These are phyloP conservation scores for Epichloe gansuensis DNA, from an alignment of 2,329 filamentous ascomycete species.

Conservation along the genomic window DNA sequence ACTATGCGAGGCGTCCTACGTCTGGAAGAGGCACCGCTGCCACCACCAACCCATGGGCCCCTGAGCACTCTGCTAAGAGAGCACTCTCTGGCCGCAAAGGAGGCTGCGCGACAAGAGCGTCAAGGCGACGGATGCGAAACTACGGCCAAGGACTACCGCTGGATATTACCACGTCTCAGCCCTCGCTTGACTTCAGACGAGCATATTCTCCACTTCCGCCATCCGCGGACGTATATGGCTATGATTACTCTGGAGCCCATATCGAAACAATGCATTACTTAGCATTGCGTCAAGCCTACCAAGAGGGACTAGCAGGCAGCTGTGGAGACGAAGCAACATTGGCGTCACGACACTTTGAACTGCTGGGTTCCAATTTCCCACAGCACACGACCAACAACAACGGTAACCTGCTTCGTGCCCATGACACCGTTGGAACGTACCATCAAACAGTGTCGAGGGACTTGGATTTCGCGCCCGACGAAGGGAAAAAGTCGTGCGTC, in stretches of 20 bases:
- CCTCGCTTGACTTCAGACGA: neutral
- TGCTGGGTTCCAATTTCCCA: neutral
- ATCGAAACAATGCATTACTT: neutral
- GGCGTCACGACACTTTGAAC: neutral
- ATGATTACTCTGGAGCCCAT: neutral
- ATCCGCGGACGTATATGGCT: neutral
- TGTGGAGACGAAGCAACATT: neutral
- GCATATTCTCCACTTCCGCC: neutral
- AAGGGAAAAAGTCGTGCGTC: neutral
- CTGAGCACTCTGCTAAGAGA: conserved; percentile 17
- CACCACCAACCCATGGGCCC: conserved; percentile 10
- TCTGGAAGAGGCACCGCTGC: conserved; percentile 4
- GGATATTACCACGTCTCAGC: neutral
- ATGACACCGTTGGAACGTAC: neutral
- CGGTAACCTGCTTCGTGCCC: neutral
- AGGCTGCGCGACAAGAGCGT: conserved; percentile 19
- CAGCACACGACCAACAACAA: neutral
- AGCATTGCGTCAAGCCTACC: neutral
- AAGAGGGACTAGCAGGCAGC: neutral
- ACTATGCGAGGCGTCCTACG: conserved; percentile 17
- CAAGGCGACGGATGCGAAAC: conserved; percentile 13
- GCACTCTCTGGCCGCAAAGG: conserved; percentile 22
- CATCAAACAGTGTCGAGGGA: neutral
- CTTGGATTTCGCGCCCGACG: neutral
- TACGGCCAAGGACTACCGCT: conserved; percentile 9